Conservation (phyloP, 2,329 filamentous ascomycete genomes). For the Exophiala dermatitidis region DNA sequence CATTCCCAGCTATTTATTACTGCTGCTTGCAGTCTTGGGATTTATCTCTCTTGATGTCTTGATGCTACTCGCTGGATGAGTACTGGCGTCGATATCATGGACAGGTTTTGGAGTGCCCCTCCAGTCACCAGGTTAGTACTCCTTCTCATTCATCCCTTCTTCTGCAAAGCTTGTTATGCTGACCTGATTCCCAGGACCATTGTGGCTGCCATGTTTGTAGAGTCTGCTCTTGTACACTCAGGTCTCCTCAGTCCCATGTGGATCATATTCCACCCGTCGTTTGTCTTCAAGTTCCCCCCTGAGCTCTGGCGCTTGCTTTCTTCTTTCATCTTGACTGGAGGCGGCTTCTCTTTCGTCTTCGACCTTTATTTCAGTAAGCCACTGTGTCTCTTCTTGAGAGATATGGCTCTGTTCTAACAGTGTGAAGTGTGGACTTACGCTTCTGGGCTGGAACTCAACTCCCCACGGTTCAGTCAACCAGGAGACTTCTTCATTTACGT, state of each 20-base stretch:
- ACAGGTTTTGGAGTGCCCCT: conserved; percentile 58
- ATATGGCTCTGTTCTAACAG: conserved; percentile 23
- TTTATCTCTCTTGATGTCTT: not conserved
- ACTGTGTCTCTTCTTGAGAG: conserved; percentile 27
- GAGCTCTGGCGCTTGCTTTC: conserved; percentile 55
- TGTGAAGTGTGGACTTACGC: conserved; percentile 64
- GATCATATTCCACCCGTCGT: conserved; percentile 41
- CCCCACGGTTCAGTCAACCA: conserved; percentile 63
- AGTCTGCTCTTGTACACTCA: conserved; percentile 56
- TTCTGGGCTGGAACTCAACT: conserved; percentile 63
- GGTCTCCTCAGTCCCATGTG: conserved; percentile 47
- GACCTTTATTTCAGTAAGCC: conserved; percentile 64
- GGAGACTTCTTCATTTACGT: conserved; percentile 78
- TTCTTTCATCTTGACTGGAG: conserved; percentile 53
- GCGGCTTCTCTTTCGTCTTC: conserved; percentile 53
- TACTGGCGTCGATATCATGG: conserved; percentile 38
- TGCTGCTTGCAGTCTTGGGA: not conserved
- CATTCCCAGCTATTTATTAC: not conserved
- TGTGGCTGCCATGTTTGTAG: conserved; percentile 55
- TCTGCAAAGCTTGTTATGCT: conserved; percentile 36
- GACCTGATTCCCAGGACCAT: conserved; percentile 54
- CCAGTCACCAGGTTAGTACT: conserved; percentile 57
- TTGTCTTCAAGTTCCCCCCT: conserved; percentile 54
- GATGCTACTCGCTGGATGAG: conserved; percentile 4
- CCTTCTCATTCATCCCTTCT: conserved; percentile 9